phyloP scores from a whole-genome alignment of 129 eudicot species.

The Lonicera japonica region DNA sequence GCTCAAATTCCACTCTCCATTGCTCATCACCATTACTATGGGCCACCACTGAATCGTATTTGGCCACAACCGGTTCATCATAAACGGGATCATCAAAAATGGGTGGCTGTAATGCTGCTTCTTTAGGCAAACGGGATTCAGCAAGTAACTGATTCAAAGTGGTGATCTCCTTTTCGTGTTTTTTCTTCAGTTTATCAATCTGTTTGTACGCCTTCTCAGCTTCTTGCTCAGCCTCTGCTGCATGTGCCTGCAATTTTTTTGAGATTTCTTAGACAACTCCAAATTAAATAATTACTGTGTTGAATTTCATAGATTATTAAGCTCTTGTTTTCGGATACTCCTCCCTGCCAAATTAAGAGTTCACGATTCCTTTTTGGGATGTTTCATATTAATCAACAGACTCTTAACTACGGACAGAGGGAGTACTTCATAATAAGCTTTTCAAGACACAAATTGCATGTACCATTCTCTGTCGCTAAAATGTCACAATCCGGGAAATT shows the following conservation, averaged over 20 bases:
- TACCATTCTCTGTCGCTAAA: too few relatives aligned
- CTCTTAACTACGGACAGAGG: too few relatives aligned
- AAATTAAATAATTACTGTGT: background rate
- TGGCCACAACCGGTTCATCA: slow-evolving; percentile 26
- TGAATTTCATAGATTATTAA: too few relatives aligned
- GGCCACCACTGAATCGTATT: slow-evolving; percentile 30
- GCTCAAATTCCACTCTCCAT: slow-evolving; percentile 48
- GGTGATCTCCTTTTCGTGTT: slow-evolving; percentile 39
- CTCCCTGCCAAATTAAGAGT: too few relatives aligned
- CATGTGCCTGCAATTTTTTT: slow-evolving; percentile 49
- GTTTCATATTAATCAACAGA: too few relatives aligned
- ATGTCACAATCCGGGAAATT: too few relatives aligned
- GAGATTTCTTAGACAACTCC: background rate
- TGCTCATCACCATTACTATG: slow-evolving; percentile 35
- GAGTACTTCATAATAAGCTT: too few relatives aligned
- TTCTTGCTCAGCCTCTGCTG: slow-evolving; percentile 62
- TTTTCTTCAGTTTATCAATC: slow-evolving; percentile 56
- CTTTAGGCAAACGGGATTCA: slow-evolving; percentile 33
- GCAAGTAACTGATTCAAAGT: slow-evolving; percentile 30
- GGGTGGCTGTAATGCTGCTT: slow-evolving; percentile 17
- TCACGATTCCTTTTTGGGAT: too few relatives aligned
- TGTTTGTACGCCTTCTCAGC: slow-evolving; percentile 58
- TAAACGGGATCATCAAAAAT: too few relatives aligned
- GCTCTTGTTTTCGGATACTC: too few relatives aligned
- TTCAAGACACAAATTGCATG: too few relatives aligned